Conservation (phyloP, 352 stramenopile species). For the Blastocystis sp. region DNA sequence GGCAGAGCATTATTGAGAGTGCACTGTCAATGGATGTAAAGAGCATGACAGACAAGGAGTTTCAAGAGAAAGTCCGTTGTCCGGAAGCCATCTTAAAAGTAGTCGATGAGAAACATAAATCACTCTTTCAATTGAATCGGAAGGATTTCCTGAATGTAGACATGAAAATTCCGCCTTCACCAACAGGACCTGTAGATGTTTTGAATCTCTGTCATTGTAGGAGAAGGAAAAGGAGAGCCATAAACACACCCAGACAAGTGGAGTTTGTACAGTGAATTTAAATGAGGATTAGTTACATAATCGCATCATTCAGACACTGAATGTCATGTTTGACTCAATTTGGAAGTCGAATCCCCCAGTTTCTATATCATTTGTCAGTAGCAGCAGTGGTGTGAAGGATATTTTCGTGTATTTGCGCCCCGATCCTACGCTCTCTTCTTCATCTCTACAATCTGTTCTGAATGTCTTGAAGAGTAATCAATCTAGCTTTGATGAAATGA, state of each 20-base stretch:
- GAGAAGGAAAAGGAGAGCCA: background rate
- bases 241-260: background rate
- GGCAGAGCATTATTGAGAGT: background rate
- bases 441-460: background rate
- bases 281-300: conserved; percentile 48
- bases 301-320: background rate
- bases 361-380: conserved; percentile 32
- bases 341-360: conserved; percentile 6
- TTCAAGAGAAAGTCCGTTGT: background rate
- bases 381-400: background rate
- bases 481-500: background rate
- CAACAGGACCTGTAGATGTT: background rate
- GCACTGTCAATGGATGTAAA: background rate
- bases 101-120: conserved; percentile 8
- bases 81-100: background rate
- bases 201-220: background rate
- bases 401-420: conserved; percentile 39
- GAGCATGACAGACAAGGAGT: conserved; percentile 24
- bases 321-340: conserved; percentile 42
- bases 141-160: conserved; percentile 31
- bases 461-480: background rate
- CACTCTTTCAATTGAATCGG: conserved; percentile 26
- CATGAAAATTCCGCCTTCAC: background rate
- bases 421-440: background rate
- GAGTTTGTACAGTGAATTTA: background rate